Evolutionary conservation across 2,329 filamentous ascomycete genomes (phyloP).

Genomic region (Aspergillus quadrilineatus): DNA sequence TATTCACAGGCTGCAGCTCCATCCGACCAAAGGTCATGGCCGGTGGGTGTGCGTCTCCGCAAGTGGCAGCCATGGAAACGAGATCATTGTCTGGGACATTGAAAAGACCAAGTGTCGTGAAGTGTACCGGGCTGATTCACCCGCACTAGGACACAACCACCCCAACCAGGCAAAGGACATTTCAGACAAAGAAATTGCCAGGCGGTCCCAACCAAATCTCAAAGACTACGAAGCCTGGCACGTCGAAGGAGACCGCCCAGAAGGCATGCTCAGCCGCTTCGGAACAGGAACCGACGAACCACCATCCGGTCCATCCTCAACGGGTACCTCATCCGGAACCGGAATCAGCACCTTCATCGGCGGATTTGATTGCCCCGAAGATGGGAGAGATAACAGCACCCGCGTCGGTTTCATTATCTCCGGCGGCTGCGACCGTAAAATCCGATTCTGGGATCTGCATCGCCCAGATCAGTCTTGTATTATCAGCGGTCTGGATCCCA

Average conservation of each 20-base stretch:
- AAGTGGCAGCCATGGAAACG: slow-evolving; percentile 74
- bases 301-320: slow-evolving; percentile 22
- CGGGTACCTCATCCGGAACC: slow-evolving; percentile 46
- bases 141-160: not conserved
- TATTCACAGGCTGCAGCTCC: slow-evolving; percentile 75
- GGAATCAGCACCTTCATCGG: slow-evolving; percentile 75
- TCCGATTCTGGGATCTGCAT: slow-evolving; percentile 89
- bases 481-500: slow-evolving; percentile 72
- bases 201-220: slow-evolving; percentile 22
- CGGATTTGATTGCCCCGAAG: slow-evolving; percentile 68
- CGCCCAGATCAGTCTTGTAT: slow-evolving; percentile 75
- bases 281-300: slow-evolving; percentile 65
- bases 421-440: slow-evolving; percentile 82
- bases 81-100: slow-evolving; percentile 93
- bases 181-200: not conserved
- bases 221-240: slow-evolving; percentile 80
- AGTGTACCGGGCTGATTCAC: slow-evolving; percentile 67
- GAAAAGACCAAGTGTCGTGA: slow-evolving; percentile 87
- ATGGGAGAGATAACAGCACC: slow-evolving; percentile 54
- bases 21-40: slow-evolving; percentile 74
- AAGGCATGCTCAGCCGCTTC: slow-evolving; percentile 83
- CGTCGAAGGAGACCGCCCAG: slow-evolving; percentile 83
- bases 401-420: slow-evolving; percentile 83
- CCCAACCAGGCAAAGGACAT: slow-evolving; percentile 6
- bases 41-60: slow-evolving; percentile 87